Base-by-base conservation (phyloP, 2,329 filamentous ascomycete genomes). In the Plenodomus biglobosus region DNA sequence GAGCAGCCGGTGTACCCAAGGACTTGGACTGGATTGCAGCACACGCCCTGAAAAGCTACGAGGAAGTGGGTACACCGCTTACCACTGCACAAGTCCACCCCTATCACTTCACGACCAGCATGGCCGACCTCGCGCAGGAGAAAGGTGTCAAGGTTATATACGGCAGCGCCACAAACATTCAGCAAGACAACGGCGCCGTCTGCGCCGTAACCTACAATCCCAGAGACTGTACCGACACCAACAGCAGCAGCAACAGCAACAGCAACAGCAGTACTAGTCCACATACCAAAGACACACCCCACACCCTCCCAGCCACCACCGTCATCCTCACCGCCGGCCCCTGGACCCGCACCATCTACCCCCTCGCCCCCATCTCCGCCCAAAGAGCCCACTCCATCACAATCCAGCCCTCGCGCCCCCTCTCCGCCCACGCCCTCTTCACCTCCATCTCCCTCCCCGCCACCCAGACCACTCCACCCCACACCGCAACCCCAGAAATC, bases 51-150 rank as follows among this genome's bases (percentile, higher is more conserved):
- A 75, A 76, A 44, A 78, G 78, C 17, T 97, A 95, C 73, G 84
- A 89, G 27, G 84, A 87, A 66, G 96, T 97, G 90, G 90, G 90
- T 2, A 85, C 84, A 2, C 83, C 85, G 0, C 81, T 80, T 1
- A 88, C 90, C 52, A 97, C 94, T 1, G 89, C 94, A 0, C 94
- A 99, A 73, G 92, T 97, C 2, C 92, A 99, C 64, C 94, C 94
- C 0, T 88, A 86, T 53, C 85, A 90, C 38, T 97, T 99, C 67
- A 97, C 94, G 0, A 92, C 84, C 0, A 80, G 85, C 15, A 95
- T 97, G 56, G 89, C 88, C 3, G 77, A 83, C 36, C 78, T 96
- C 11, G 91, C 92, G 0, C 75, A 81, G 46, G 82, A 88, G 42
- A 66, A 70, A 30, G 77, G 77, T 1, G 76, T 72, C 1, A 71